Base-by-base conservation (phyloP, 2,329 filamentous ascomycete species). In the Boeremia exigua region DNA sequence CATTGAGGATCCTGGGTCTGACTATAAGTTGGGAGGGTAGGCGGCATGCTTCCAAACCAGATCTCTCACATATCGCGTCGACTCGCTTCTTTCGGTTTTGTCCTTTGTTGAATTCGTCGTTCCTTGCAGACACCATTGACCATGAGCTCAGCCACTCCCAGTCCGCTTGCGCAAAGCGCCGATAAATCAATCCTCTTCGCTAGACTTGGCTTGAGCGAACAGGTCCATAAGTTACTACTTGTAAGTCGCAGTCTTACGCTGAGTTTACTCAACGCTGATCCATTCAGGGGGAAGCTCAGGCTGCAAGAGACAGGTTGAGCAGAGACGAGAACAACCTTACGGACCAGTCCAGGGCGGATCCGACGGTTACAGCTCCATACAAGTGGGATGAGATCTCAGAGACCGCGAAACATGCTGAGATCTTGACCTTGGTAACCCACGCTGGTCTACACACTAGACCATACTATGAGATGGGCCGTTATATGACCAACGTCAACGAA, bases 321-420 rank as follows among this genome's bases (percentile, higher is more conserved):
- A 68, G 66, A 23, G 71, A 73, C 48, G 71, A 68, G 23, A 66
- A 68, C 30, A 76, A 77, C 33, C 67, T 81, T 40, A 74, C 76
- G 5, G 68, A 74, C 9, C 71, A 77, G 17, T 75, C 74, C 28
- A 66, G 65, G 38, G 51, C 43, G 7, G 54, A 74, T 63, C 62
- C 73, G 45, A 65, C 65, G 28, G 63, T 74, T 6, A 60, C 58
- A 48, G 61, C 63, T 15, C 80, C 79, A 5, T 81, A 79, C 62
- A 78, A 75, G 51, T 80, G 78, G 67, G 75, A 77, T 50, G 77
- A 81, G 48, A 76, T 82, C 28, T 79, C 76, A 30, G 80, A 81
- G 62, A 80, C 80, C 4, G 78, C 78, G 10, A 80, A 75, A 46
- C 78, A 82, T 54, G 67, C 67, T 27, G 77, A 81, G 56, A 76